A percentile compares a stretch with the other conserved stretches of the same genome.
Evolutionary conservation across 1,139 yeast species (phyloP).

Genomic region (Saccharomyces hybrid): DNA sequence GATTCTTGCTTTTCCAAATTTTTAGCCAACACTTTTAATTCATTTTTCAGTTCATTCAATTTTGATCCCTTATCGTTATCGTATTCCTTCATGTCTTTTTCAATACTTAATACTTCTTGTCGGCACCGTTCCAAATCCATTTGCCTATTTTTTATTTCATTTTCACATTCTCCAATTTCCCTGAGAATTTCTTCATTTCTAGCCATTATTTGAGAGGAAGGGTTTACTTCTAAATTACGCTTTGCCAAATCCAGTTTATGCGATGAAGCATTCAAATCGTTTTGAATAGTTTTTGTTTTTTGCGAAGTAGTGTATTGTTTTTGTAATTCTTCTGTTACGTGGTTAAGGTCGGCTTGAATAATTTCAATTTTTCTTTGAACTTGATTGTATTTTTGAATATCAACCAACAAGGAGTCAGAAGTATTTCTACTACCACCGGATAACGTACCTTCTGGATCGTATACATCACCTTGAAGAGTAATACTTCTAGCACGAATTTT

Average conservation of each 20-base stretch:
- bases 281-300: slow-evolving; percentile 53
- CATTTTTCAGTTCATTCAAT: slow-evolving; percentile 57
- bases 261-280: slow-evolving; percentile 54
- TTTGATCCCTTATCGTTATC: slow-evolving; percentile 73
- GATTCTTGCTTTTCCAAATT: slow-evolving; percentile 33
- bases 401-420: slow-evolving; percentile 53
- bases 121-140: slow-evolving; percentile 19
- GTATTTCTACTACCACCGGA: slow-evolving; percentile 82
- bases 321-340: slow-evolving; percentile 39
- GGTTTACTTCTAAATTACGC: slow-evolving; percentile 53
- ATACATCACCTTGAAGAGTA: slow-evolving; percentile 86
- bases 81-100: slow-evolving; percentile 77
- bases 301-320: slow-evolving; percentile 43
- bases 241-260: slow-evolving; percentile 63
- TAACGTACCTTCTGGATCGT: slow-evolving; percentile 92
- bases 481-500: slow-evolving; percentile 76
- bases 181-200: slow-evolving; percentile 42
- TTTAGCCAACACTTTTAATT: slow-evolving; percentile 39
- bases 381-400: slow-evolving; percentile 63
- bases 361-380: slow-evolving; percentile 39
- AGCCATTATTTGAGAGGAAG: slow-evolving; percentile 44
- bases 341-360: slow-evolving; percentile 37
- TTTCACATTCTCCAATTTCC: slow-evolving; percentile 39
- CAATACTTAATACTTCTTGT: slow-evolving; percentile 48
- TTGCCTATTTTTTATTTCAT: slow-evolving; percentile 28